These are phyloP conservation scores for Nephelium lappaceum DNA, from an alignment of 345 rosid genomes.

Conservation along the genomic window DNA sequence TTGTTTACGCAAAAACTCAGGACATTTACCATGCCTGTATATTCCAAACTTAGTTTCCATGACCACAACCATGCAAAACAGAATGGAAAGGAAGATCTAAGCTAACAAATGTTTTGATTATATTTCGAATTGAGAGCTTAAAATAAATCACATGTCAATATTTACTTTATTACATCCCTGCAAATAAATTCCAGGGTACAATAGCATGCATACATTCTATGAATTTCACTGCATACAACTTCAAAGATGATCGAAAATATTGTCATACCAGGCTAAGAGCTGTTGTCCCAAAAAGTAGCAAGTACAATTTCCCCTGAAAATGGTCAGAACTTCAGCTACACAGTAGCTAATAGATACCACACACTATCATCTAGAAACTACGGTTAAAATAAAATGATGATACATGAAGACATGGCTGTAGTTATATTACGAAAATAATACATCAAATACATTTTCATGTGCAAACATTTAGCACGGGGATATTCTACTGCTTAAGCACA, in stretches of 20 bases:
- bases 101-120: too few relatives aligned
- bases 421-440: not conserved
- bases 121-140: too few relatives aligned
- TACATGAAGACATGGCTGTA: not conserved
- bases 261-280: constrained; percentile 66
- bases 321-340: not conserved
- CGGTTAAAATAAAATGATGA: not conserved
- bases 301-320: constrained; percentile 77
- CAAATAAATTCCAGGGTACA: too few relatives aligned
- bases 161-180: too few relatives aligned
- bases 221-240: too few relatives aligned
- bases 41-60: too few relatives aligned
- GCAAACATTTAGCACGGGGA: not conserved
- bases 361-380: not conserved
- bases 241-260: not conserved
- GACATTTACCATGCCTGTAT: too few relatives aligned
- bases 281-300: constrained; percentile 91
- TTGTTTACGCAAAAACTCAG: too few relatives aligned
- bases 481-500: not conserved
- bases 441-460: not conserved
- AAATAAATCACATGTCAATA: too few relatives aligned
- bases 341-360: not conserved
- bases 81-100: too few relatives aligned
- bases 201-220: too few relatives aligned
- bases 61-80: too few relatives aligned